Conservation (phyloP, 106 monocot species). For the Vanilla planifolia region DNA sequence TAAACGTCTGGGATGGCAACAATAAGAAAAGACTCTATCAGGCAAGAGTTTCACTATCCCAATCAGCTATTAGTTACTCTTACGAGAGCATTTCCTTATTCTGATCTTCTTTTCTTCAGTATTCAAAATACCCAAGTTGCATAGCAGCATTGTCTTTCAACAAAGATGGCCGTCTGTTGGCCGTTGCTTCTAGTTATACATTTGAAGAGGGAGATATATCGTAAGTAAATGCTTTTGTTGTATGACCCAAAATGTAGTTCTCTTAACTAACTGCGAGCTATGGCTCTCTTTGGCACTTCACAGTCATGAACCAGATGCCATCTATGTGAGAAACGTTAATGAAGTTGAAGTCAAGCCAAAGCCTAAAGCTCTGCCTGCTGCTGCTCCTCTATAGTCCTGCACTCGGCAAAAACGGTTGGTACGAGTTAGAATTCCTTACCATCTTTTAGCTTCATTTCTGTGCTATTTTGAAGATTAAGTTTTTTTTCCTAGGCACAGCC, state of each 20-base stretch:
- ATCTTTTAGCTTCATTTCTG: too few relatives aligned
- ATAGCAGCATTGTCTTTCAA: conserved; percentile 92
- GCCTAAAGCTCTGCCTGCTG: conserved; percentile 71
- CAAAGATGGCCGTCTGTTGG: conserved; percentile 76
- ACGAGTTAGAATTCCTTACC: not conserved
- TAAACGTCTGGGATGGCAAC: conserved; percentile 98
- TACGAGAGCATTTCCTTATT: not conserved
- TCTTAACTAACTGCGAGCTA: not conserved
- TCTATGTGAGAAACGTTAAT: conserved; percentile 74
- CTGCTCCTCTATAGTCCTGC: conserved; percentile 29
- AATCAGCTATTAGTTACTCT: not conserved
- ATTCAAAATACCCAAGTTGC: conserved; percentile 83
- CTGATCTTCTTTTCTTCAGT: conserved; percentile 29
- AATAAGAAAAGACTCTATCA: conserved; percentile 97
- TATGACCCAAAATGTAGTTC: not conserved
- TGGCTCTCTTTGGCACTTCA: not conserved
- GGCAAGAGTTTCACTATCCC: conserved; percentile 24
- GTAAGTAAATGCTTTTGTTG: conserved; percentile 23
- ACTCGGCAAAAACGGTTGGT: not conserved
- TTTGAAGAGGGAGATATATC: conserved; percentile 87
- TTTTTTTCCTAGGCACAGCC: too few relatives aligned
- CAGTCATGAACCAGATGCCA: conserved; percentile 85
- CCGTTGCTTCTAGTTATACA: conserved; percentile 95
- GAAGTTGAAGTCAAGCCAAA: conserved; percentile 96
- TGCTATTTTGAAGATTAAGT: too few relatives aligned